Evolutionary conservation across 108 stramenopile genomes (phyloP).

Genomic region (Cyclotella atomus): DNA sequence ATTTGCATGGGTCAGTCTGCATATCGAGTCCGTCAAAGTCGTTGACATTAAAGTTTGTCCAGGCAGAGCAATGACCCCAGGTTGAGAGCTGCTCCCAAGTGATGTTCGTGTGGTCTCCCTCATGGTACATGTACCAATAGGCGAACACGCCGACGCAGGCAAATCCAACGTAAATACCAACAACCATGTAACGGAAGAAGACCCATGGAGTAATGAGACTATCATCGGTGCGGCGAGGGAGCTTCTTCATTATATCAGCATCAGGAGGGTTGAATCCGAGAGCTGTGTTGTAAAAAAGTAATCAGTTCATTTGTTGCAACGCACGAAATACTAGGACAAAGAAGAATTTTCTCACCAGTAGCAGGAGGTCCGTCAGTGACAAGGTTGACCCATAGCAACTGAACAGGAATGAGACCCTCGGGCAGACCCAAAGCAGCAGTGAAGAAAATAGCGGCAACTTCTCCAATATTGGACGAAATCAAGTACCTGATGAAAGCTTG

Average conservation of each 20-base stretch:
- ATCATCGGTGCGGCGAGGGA: conserved; percentile 88
- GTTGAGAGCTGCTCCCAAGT: conserved; percentile 55
- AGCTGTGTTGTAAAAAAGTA: conserved; percentile 25
- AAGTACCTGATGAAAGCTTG: conserved; percentile 98
- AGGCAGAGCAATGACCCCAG: conserved; percentile 45
- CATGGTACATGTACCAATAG: conserved; percentile 65
- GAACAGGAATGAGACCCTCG: conserved; percentile 96
- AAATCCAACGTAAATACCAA: conserved; percentile 95
- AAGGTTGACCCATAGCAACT: conserved; percentile 99
- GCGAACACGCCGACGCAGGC: conserved; percentile 96
- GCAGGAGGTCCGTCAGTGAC: conserved; percentile 99
- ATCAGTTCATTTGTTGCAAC: neutral
- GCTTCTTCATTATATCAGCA: conserved; percentile 79
- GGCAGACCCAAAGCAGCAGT: conserved; percentile 92
- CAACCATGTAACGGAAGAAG: conserved; percentile 91
- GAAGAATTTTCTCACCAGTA: conserved; percentile 52
- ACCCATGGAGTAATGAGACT: conserved; percentile 97
- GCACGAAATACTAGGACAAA: neutral
- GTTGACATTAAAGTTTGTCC: conserved; percentile 48
- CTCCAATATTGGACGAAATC: conserved; percentile 97
- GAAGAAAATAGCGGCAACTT: conserved; percentile 95
- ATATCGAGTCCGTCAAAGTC: conserved; percentile 58
- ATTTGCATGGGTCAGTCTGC: conserved; percentile 60
- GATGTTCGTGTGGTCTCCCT: conserved; percentile 52
- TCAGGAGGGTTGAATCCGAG: conserved; percentile 95